A percentile compares a stretch with the other conserved stretches of the same genome.
Conservation (phyloP, 805 yeast species). For the Pichia cephalocereana region DNA sequence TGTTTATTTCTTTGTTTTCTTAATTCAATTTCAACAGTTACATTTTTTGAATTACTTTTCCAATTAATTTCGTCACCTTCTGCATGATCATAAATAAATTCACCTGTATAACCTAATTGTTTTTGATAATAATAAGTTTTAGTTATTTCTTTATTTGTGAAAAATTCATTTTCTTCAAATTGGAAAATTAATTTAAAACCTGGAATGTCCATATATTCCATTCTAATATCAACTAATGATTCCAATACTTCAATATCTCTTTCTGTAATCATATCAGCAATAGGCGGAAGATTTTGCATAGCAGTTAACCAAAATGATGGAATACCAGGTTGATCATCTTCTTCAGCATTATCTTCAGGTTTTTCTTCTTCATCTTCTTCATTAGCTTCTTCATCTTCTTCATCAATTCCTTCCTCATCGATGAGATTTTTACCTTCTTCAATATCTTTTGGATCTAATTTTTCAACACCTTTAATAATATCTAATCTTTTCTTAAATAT, state of each 20-base stretch:
- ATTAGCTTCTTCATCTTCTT: constrained; percentile 31
- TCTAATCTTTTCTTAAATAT: constrained; percentile 63
- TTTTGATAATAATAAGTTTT: constrained; percentile 92
- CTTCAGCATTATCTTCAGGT: constrained; percentile 31
- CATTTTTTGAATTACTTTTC: constrained; percentile 71
- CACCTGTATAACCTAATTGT: constrained; percentile 90
- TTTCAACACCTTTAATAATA: constrained; percentile 60
- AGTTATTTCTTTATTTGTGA: constrained; percentile 60
- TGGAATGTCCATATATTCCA: constrained; percentile 74
- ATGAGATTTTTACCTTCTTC: constrained; percentile 39
- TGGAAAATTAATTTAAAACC: constrained; percentile 85
- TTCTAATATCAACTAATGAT: constrained; percentile 56
- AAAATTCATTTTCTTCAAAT: constrained; percentile 68
- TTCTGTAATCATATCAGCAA: constrained; percentile 79
- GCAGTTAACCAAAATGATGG: constrained; percentile 98
- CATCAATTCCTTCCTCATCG: constrained; percentile 31
- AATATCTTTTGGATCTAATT: constrained; percentile 67
- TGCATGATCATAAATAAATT: constrained; percentile 94
- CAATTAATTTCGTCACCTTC: constrained; percentile 83
- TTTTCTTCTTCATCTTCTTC: constrained; percentile 35
- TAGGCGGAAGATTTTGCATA: constrained; percentile 71
- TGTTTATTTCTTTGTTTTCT: constrained; percentile 95
- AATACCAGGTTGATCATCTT: constrained; percentile 50
- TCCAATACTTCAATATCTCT: constrained; percentile 81
- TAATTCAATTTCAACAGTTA: constrained; percentile 80